Conservation (phyloP, 2,329 filamentous ascomycete species). For the Dendrostoma leiphaemia region DNA sequence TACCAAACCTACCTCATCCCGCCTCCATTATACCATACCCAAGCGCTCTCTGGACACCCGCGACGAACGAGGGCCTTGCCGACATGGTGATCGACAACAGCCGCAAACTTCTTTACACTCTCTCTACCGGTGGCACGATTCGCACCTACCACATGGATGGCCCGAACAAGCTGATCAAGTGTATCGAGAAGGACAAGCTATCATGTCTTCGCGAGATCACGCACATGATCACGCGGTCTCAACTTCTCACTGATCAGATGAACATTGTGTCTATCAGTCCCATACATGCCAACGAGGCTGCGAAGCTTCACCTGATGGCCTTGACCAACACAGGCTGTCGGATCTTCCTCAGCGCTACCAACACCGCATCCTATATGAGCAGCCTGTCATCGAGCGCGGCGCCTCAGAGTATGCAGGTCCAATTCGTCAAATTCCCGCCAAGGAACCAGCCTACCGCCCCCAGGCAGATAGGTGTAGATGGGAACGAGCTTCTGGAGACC, state of each 20-base stretch:
- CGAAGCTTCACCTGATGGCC: slow-evolving; percentile 84
- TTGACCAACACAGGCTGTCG: slow-evolving; percentile 88
- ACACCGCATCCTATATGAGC: slow-evolving; percentile 66
- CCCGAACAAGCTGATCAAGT: slow-evolving; percentile 57
- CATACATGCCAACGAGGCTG: slow-evolving; percentile 75
- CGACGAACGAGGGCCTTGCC: slow-evolving; percentile 61
- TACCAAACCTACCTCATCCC: slow-evolving; percentile 47
- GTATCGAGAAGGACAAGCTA: slow-evolving; percentile 64
- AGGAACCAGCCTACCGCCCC: not conserved
- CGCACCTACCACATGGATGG: slow-evolving; percentile 85
- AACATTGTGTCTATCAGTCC: slow-evolving; percentile 82
- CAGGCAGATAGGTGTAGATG: slow-evolving; percentile 32
- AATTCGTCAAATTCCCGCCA: slow-evolving; percentile 93
- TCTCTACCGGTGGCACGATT: slow-evolving; percentile 86
- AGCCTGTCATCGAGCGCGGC: slow-evolving; percentile 60
- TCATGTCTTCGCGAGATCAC: slow-evolving; percentile 70
- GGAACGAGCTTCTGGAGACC: slow-evolving; percentile 42
- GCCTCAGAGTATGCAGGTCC: slow-evolving; percentile 95
- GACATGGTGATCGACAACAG: slow-evolving; percentile 88
- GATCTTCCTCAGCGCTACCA: slow-evolving; percentile 87
- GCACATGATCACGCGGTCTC: slow-evolving; percentile 77
- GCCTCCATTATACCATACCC: slow-evolving; percentile 41
- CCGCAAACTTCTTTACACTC: slow-evolving; percentile 82
- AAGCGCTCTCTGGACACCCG: slow-evolving; percentile 48
- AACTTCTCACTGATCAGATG: slow-evolving; percentile 67